These are phyloP conservation scores for Hypoxylon cercidicola DNA, from an alignment of 495 filamentous ascomycete genomes.

Conservation along the genomic window DNA sequence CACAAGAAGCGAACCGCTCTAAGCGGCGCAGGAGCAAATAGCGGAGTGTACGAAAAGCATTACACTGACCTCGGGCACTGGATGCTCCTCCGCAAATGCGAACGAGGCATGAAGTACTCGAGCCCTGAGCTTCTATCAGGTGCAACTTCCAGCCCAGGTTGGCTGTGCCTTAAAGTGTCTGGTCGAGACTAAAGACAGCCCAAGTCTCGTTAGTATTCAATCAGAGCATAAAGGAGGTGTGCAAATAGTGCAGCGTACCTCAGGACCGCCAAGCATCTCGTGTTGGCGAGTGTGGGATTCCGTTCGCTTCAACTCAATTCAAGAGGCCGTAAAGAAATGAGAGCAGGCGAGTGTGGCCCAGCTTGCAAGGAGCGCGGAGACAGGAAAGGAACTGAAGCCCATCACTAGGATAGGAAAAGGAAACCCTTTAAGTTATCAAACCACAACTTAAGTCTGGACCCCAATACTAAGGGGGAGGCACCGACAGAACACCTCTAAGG, in stretches of 20 bases:
- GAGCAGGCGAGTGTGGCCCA: background rate
- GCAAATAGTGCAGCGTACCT: background rate
- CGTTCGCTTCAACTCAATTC: background rate
- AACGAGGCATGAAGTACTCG: background rate
- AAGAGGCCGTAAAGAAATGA: background rate
- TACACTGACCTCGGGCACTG: slow-evolving; percentile 10
- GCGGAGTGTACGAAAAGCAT: background rate
- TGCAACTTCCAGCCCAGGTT: slow-evolving; percentile 14
- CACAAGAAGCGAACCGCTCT: background rate
- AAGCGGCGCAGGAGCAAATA: too few relatives aligned
- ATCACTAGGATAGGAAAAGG: background rate
- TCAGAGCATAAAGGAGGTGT: background rate
- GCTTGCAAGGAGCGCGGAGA: background rate
- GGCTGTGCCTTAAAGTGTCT: background rate
- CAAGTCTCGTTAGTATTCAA: background rate
- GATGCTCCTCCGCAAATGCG: slow-evolving; percentile 1
- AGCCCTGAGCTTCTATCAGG: background rate
- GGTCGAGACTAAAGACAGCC: background rate
- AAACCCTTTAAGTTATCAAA: background rate
- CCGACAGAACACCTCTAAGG: too few relatives aligned
- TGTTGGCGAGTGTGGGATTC: background rate
- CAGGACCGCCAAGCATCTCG: background rate
- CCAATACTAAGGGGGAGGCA: too few relatives aligned
- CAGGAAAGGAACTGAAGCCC: background rate
- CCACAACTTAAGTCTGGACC: too few relatives aligned